Percentiles rank a stretch among this genome's conserved stretches.
Conservation (phyloP, 345 rosid species). For the Viola odorata region DNA sequence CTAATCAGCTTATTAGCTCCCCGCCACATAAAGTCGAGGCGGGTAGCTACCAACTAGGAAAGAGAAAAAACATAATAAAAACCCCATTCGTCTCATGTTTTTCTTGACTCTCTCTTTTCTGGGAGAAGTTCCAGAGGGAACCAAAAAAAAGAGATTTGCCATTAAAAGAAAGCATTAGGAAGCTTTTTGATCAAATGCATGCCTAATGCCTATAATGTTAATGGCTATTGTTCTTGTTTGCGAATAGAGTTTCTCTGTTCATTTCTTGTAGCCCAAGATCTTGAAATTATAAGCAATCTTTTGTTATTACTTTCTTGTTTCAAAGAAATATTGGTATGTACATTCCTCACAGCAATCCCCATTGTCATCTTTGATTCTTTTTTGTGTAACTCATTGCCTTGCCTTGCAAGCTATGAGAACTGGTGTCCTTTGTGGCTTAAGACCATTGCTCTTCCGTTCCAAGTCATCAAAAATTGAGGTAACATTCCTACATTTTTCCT, state of each 20-base stretch:
- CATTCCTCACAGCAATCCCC: background rate
- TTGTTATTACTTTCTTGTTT: background rate
- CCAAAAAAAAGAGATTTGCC: too few species aligned
- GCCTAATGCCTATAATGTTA: too few species aligned
- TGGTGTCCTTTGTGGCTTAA: conserved; percentile 34
- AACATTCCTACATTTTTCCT: background rate
- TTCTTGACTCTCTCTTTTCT: too few species aligned
- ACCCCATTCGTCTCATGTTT: too few species aligned
- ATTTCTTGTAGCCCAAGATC: background rate
- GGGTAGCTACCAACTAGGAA: too few species aligned
- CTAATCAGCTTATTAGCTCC: too few species aligned
- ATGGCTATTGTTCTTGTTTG: too few species aligned
- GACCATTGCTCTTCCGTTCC: conserved; percentile 39
- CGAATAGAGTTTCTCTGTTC: conserved; percentile 6
- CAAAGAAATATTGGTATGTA: background rate
- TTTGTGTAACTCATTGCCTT: conserved; percentile 2
- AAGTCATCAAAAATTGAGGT: conserved; percentile 43
- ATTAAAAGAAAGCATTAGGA: too few species aligned
- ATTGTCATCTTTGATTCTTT: background rate
- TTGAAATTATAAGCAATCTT: background rate
- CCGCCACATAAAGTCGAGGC: too few species aligned
- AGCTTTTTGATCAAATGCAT: too few species aligned
- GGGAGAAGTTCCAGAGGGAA: too few species aligned
- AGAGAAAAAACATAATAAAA: too few species aligned
- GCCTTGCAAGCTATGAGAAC: conserved; percentile 23